Conservation (phyloP, 2,329 filamentous ascomycete species). For the Xylariaceae sp. region DNA sequence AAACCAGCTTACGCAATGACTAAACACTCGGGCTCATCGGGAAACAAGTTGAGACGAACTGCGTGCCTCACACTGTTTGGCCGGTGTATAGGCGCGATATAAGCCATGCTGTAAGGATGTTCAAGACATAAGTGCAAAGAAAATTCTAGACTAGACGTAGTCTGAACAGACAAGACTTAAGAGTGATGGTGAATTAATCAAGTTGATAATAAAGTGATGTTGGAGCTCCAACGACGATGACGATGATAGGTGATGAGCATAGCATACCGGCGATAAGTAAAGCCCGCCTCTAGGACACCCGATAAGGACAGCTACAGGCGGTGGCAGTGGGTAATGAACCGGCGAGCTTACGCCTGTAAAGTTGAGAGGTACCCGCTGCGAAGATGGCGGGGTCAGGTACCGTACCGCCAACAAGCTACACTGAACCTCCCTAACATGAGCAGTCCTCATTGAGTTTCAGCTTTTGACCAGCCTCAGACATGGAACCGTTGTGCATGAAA, state of each 20-base stretch:
- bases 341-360: too few relatives aligned
- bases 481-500: too few relatives aligned
- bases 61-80: conserved; percentile 91
- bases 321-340: conserved; percentile 6
- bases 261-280: conserved; percentile 23
- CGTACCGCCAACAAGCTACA: too few relatives aligned
- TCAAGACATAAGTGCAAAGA: conserved; percentile 19
- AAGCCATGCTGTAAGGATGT: conserved; percentile 66
- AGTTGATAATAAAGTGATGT: not conserved
- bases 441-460: too few relatives aligned
- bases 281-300: conserved; percentile 14
- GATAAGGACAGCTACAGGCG: conserved; percentile 16
- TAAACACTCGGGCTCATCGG: conserved; percentile 71
- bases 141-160: not conserved
- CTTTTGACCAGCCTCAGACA: too few relatives aligned
- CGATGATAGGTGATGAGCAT: conserved; percentile 6
- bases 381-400: too few relatives aligned
- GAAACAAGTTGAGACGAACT: conserved; percentile 72
- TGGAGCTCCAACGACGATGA: conserved; percentile 15
- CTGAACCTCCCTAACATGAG: too few relatives aligned
- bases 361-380: too few relatives aligned
- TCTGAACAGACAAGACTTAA: not conserved
- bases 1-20: conserved; percentile 71
- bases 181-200: conserved; percentile 1
- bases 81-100: conserved; percentile 87